Evolutionary conservation across 176 grass and related monocot genomes (phyloP).

Genomic region (Phyllostachys edulis): DNA sequence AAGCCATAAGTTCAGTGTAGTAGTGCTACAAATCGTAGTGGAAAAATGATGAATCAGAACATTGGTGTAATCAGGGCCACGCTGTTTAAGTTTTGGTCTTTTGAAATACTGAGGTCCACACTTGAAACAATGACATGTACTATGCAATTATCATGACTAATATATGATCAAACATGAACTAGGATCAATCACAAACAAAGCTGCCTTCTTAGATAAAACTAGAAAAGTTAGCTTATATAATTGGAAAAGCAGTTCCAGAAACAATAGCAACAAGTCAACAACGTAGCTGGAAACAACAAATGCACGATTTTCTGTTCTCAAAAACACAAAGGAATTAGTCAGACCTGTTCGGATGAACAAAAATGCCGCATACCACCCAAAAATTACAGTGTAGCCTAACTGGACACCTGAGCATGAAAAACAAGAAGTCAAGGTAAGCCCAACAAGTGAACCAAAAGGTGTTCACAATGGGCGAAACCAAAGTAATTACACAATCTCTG

Average conservation of each 20-base stretch:
- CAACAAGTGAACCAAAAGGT: not conserved
- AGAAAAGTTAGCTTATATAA: conserved; percentile 3
- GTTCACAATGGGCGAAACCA: not conserved
- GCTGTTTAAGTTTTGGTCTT: not conserved
- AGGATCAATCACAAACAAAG: conserved; percentile 6
- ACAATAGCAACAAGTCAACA: not conserved
- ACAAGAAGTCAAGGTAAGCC: not conserved
- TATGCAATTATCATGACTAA: not conserved
- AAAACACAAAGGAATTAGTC: not conserved
- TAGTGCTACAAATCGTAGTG: not conserved
- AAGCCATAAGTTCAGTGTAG: not conserved
- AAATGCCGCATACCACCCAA: conserved; percentile 97
- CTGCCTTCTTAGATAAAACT: not conserved
- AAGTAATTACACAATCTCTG: not conserved
- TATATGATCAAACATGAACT: not conserved
- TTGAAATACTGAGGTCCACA: not conserved
- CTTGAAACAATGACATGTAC: not conserved
- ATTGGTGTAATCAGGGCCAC: not conserved
- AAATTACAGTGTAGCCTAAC: conserved; percentile 88
- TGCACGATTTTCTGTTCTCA: not conserved
- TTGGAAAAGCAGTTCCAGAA: not conserved
- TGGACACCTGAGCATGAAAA: conserved; percentile 65
- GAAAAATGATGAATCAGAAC: not conserved
- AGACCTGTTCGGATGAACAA: conserved; percentile 90
- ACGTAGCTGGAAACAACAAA: conserved; percentile 2